Evolutionary conservation across 345 rosid genomes (phyloP), one percentile per base, ranked within the genome.

Genomic region (Brassica juncea): DNA sequence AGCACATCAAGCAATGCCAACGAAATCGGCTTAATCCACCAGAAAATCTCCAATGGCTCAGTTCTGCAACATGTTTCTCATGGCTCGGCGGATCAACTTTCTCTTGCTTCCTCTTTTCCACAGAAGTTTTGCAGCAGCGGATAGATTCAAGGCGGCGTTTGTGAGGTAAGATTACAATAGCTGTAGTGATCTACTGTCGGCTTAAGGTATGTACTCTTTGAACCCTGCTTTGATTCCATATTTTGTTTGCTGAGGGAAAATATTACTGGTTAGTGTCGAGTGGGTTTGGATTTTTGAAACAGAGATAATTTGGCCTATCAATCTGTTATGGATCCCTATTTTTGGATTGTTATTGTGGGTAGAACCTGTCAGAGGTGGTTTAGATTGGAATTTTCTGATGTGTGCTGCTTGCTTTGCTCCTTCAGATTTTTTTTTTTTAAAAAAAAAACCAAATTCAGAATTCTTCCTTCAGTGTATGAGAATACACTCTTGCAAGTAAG

Each of bases 391-490:
- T 39, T 3, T 39, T 39, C 12, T 39, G 9, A 37, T 37, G 11
- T 37, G 42, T 37, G 42, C 42, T 37, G 42, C 42, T 37, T 8
- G 2, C 10, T 44, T 52, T 5, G 75, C 28, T 44, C 19, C 80
- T 47, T 63, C 82, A 92, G 96, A 97, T 91, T 66, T 67, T 85
- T 37, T 37, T 37, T 37, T 30, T 30, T 21, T n/a, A 21, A 21
- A 21, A 21, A 21, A 21, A 21, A 21, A 21, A 37, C 42, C 42
- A 6, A 37, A 37, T 8, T 37, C 42, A 37, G 9, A 37, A 7
- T 8, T 37, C 6, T 37, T 37, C 42, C 42, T 37, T 8, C 42
- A 37, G 7, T 37, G 10, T 37, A 6, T 8, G 42, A 37, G 42
- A 37, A 37, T 7, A 37, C 42, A 37, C 42, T 37, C 42, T 37